Evolutionary conservation across 768 basidiomycete genomes (phyloP).

Genomic region (Harrya chromipes): DNA sequence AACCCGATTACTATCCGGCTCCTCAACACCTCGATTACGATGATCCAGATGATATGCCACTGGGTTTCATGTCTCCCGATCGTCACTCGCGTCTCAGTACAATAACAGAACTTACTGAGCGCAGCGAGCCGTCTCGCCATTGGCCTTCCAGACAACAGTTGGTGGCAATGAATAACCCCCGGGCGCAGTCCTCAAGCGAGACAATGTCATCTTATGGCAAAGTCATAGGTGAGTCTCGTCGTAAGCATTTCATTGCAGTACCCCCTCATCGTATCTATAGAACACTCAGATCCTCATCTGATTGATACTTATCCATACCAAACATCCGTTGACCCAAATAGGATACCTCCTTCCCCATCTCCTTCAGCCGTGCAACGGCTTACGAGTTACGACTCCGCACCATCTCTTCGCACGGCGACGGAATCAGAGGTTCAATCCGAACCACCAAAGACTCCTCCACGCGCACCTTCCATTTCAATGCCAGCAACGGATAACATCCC

Average conservation of each 20-base stretch:
- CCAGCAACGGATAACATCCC: conserved; percentile 50
- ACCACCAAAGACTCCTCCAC: conserved; percentile 36
- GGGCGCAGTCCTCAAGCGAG: conserved; percentile 32
- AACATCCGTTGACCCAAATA: conserved; percentile 47
- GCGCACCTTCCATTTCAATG: conserved; percentile 41
- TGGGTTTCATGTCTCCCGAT: conserved; percentile 32
- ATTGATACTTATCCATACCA: conserved; percentile 7
- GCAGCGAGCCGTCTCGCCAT: conserved; percentile 53
- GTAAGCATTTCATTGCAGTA: neutral
- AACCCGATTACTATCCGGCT: conserved; percentile 27
- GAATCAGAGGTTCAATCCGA: conserved; percentile 32
- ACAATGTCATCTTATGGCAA: conserved; percentile 62
- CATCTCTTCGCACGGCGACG: conserved; percentile 48
- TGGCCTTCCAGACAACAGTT: conserved; percentile 44
- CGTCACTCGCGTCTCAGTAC: conserved; percentile 49
- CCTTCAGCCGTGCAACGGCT: conserved; percentile 61
- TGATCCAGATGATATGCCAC: conserved; percentile 29
- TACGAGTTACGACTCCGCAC: conserved; percentile 55
- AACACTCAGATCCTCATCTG: conserved; percentile 6
- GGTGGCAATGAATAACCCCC: conserved; percentile 38
- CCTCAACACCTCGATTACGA: conserved; percentile 23
- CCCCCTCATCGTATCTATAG: conserved; percentile 16
- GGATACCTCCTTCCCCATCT: conserved; percentile 63
- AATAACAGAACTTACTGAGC: conserved; percentile 67
- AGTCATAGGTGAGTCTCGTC: conserved; percentile 48